Base-by-base conservation (phyloP, 495 filamentous ascomycete genomes). In the Bacidia rubella region DNA sequence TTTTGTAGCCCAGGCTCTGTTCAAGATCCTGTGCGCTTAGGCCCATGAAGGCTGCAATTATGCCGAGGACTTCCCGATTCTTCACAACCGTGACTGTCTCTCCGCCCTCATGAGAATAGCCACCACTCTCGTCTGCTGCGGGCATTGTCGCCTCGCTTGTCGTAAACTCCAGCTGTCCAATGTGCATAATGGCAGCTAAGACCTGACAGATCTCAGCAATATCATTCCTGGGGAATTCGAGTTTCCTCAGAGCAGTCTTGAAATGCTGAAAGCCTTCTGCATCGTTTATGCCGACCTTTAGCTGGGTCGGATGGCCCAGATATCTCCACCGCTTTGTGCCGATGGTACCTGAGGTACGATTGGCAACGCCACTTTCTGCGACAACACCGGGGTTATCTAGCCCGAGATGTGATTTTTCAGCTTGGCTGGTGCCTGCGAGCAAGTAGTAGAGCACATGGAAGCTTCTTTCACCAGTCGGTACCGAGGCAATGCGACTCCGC, bases 181-280 rank as follows among this genome's bases (percentile, higher is more conserved):
- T 86, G 60, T 98, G 92, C 12, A 98, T 74, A 55, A 98, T 93
- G 60, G 77, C 78, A 20, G 92, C 92, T 21, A 98, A 66, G 40
- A 96, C 79, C 66, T 97, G 90, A 64, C 92, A 98, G 52, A 97
- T 85, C 63, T 95, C 90, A 32, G 92, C 92, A 64, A 98, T 95
- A 59, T 96, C 90, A 57, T 81, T 79, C 21, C 88, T 77, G 1
- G 90, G 86, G 58, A 98, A 96, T 64, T 95, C 92, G 35, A 98
- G 75, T 64, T 94, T 96, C 43, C 90, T 71, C 48, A 98, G 69
- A 2, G 92, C 92, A 0, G 86, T 95, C 72, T 98, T 98, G 73
- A 98, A 98, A 48, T 95, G 83, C 63, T 93, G 86, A 67, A 98
- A 98, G 0, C 90, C 90, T 61, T 95, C 90, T 2, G 79, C 71